Conservation (phyloP, 768 basidiomycete genomes). For the Kwoniella dejecticola region DNA sequence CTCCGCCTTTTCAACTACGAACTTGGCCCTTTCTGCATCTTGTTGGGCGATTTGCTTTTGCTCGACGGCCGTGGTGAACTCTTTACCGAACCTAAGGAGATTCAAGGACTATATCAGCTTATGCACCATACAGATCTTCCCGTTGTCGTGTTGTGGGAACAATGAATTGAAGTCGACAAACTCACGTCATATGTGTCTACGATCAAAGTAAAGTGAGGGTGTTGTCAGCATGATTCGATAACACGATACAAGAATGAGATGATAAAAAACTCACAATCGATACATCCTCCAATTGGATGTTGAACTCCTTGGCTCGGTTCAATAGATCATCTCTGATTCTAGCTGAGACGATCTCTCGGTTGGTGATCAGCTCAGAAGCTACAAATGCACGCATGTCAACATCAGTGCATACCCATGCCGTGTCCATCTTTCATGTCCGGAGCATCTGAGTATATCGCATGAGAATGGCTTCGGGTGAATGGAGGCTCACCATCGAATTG, state of each 20-base stretch:
- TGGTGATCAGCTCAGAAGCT: slow-evolving; percentile 65
- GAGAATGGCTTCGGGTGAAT: too few relatives aligned
- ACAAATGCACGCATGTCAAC: too few relatives aligned
- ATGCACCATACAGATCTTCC: too few relatives aligned
- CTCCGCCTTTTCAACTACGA: slow-evolving; percentile 98
- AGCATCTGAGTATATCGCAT: too few relatives aligned
- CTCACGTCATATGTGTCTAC: slow-evolving; percentile 59
- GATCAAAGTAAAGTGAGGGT: neutral
- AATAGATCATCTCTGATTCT: slow-evolving; percentile 89
- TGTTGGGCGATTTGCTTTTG: slow-evolving; percentile 99
- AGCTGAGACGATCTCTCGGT: slow-evolving; percentile 93
- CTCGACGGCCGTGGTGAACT: slow-evolving; percentile 75
- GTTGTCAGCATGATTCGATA: neutral
- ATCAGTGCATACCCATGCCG: too few relatives aligned
- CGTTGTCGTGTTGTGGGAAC: too few relatives aligned
- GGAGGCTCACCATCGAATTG: slow-evolving; percentile 83
- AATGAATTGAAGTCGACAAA: slow-evolving; percentile 37
- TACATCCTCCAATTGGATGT: slow-evolving; percentile 93
- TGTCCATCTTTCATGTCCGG: too few relatives aligned
- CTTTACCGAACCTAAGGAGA: slow-evolving; percentile 53
- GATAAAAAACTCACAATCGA: slow-evolving; percentile 66
- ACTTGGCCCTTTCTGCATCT: slow-evolving; percentile 98
- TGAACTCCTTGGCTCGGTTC: slow-evolving; percentile 92
- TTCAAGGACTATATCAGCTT: too few relatives aligned
- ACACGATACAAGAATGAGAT: neutral